Percentiles rank a stretch among this genome's conserved stretches.
Evolutionary conservation across 2,329 filamentous ascomycete genomes (phyloP).

Genomic region (Lasiodiplodia citricola): DNA sequence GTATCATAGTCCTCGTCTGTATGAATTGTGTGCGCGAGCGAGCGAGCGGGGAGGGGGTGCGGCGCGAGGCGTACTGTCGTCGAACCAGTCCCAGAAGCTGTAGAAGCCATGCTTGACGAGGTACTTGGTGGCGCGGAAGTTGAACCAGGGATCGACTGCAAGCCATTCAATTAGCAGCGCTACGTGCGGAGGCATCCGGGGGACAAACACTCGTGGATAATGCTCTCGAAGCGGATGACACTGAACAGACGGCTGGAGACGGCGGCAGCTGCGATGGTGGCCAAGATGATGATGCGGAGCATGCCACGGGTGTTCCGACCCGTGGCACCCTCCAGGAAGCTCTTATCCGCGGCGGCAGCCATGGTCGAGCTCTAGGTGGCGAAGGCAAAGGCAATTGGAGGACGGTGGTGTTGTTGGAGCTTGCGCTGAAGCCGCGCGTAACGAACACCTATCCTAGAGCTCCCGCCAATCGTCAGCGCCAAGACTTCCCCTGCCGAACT

Average conservation of each 20-base stretch:
- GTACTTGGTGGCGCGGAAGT: conserved; percentile 98
- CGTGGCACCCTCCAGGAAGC: conserved; percentile 76
- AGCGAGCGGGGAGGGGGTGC: not conserved
- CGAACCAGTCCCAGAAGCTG: conserved; percentile 99
- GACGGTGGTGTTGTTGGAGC: conserved; percentile 22
- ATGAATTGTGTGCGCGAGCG: not conserved
- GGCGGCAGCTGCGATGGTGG: conserved; percentile 87
- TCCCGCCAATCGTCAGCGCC: conserved; percentile 22
- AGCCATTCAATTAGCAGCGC: conserved; percentile 32
- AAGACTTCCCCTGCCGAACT: conserved; percentile 25
- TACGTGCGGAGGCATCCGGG: conserved; percentile 47
- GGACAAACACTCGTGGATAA: conserved; percentile 94
- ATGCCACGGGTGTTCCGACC: conserved; percentile 82
- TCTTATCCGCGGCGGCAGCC: conserved; percentile 46
- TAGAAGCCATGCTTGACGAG: conserved; percentile 97
- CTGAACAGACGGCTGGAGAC: conserved; percentile 95
- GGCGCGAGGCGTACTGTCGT: conserved; percentile 72
- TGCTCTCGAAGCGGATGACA: conserved; percentile 98
- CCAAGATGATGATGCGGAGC: conserved; percentile 87
- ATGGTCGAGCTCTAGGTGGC: conserved; percentile 36
- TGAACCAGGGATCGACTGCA: conserved; percentile 98
- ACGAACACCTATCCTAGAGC: conserved; percentile 26
- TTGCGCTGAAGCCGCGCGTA: conserved; percentile 26
- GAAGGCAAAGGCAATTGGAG: conserved; percentile 28
- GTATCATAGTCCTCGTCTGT: not conserved